Evolutionary conservation across 2,329 filamentous ascomycete species (phyloP).

Genomic region (Verticillium klebahnii): DNA sequence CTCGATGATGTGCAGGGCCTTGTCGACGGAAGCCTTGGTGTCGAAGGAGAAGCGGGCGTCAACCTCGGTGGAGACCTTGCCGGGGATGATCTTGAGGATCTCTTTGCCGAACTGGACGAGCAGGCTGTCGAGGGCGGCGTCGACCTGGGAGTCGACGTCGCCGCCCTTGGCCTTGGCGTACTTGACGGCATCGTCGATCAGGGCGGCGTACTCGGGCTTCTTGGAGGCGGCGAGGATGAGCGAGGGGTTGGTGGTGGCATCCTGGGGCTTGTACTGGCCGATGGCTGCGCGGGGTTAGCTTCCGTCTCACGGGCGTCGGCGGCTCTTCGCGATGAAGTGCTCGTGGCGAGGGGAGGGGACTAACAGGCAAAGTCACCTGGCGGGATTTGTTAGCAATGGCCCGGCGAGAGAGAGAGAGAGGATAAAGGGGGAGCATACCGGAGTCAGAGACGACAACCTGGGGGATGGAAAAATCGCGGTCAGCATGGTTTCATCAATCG

Average conservation of each 20-base stretch:
- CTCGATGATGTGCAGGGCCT: constrained; percentile 95
- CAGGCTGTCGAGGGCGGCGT: constrained; percentile 85
- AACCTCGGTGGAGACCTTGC: constrained; percentile 98
- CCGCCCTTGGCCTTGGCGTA: constrained; percentile 77
- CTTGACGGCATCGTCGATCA: constrained; percentile 80
- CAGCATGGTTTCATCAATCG: constrained; percentile 12
- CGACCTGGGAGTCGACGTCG: constrained; percentile 75
- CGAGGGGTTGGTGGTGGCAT: constrained; percentile 99
- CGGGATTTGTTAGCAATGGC: constrained; percentile 6
- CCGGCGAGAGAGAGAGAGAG: constrained; percentile 5
- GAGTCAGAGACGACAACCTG: constrained; percentile 96
- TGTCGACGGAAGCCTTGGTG: constrained; percentile 84
- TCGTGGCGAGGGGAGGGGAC: constrained; percentile 28
- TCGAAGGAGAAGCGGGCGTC: constrained; percentile 95
- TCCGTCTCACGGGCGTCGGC: neutral
- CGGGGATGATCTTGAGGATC: constrained; percentile 94
- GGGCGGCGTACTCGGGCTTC: constrained; percentile 90
- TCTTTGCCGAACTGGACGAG: constrained; percentile 97
- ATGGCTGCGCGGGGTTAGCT: constrained; percentile 59
- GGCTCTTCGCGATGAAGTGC: constrained; percentile 7
- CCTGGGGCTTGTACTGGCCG: constrained; percentile 99
- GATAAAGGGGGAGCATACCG: constrained; percentile 52
- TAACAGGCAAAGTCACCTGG: constrained; percentile 73
- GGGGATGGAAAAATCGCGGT: constrained; percentile 10
- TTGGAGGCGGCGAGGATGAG: constrained; percentile 97